Evolutionary conservation across 371 early-diverging fungal genomes (phyloP).

Genomic region (Massospora cicadina): DNA sequence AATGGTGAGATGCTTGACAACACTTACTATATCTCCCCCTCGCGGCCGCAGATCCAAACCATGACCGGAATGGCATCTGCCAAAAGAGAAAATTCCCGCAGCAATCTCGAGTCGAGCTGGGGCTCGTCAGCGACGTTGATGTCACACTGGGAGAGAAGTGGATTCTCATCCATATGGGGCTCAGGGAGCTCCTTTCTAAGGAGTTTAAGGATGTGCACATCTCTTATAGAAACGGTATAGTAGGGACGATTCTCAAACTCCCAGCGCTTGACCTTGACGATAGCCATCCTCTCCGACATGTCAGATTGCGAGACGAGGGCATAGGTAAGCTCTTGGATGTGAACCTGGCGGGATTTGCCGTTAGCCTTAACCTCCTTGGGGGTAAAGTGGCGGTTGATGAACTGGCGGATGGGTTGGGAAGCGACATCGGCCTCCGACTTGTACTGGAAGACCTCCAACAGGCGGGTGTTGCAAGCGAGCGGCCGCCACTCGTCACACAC

Average conservation of each 20-base stretch:
- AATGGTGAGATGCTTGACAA: background rate
- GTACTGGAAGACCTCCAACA: conserved; percentile 10
- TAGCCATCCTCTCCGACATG: conserved; percentile 10
- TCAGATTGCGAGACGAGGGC: conserved; percentile 7
- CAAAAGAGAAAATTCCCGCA: conserved; percentile 5
- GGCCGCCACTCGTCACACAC: conserved; percentile 11
- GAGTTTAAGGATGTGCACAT: conserved; percentile 1
- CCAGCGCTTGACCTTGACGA: conserved; percentile 9
- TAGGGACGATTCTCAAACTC: conserved; percentile 4
- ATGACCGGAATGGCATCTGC: conserved; percentile 7
- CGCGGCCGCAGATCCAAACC: conserved; percentile 9
- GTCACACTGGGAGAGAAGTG: background rate
- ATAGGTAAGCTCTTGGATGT: conserved; percentile 7
- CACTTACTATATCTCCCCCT: conserved; percentile 10
- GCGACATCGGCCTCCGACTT: background rate
- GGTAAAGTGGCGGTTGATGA: conserved; percentile 8
- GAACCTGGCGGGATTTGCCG: conserved; percentile 3
- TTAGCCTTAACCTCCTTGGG: conserved; percentile 7
- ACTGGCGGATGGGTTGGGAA: conserved; percentile 8
- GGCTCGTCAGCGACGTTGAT: background rate
- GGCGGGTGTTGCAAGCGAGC: conserved; percentile 3
- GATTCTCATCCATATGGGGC: background rate
- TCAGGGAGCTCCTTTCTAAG: background rate
- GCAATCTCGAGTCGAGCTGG: background rate
- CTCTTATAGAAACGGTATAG: conserved; percentile 6